These are phyloP conservation scores for Effrenium voratum DNA, from an alignment of 73 alveolate species.

Conservation along the genomic window DNA sequence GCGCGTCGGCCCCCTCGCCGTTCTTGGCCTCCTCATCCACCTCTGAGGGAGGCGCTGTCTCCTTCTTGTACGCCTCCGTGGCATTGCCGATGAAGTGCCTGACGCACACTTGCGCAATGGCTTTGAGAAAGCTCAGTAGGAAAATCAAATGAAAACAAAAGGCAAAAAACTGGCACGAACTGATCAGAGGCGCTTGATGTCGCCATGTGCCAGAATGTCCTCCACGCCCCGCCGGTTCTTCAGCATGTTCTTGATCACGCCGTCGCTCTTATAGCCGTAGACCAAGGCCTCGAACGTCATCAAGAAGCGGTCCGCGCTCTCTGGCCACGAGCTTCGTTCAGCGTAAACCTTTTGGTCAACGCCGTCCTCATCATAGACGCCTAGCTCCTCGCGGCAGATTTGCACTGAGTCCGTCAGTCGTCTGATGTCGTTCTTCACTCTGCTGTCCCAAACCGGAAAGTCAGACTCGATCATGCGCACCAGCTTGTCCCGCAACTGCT, in stretches of 20 bases:
- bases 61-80: background rate
- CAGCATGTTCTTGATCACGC: background rate
- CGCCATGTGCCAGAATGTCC: background rate
- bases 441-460: background rate
- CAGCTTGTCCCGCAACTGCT: background rate
- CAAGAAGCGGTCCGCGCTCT: background rate
- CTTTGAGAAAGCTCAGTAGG: background rate
- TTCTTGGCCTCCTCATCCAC: background rate
- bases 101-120: background rate
- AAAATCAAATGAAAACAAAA: background rate
- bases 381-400: background rate
- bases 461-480: background rate
- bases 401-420: background rate
- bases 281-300: conserved; percentile 18
- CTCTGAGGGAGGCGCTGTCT: background rate
- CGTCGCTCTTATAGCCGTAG: background rate
- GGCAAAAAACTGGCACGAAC: too few species aligned
- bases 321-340: conserved; percentile 4
- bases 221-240: background rate
- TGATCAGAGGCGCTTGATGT: background rate
- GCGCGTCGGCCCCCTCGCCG: background rate
- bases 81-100: conserved; percentile 10
- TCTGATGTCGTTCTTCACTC: background rate
- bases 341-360: background rate
- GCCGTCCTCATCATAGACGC: background rate